Percentiles rank a stretch among this genome's conserved stretches.
These are phyloP conservation scores for Rhizopogon vulgaris DNA, from an alignment of 768 basidiomycete genomes.

Conservation along the genomic window DNA sequence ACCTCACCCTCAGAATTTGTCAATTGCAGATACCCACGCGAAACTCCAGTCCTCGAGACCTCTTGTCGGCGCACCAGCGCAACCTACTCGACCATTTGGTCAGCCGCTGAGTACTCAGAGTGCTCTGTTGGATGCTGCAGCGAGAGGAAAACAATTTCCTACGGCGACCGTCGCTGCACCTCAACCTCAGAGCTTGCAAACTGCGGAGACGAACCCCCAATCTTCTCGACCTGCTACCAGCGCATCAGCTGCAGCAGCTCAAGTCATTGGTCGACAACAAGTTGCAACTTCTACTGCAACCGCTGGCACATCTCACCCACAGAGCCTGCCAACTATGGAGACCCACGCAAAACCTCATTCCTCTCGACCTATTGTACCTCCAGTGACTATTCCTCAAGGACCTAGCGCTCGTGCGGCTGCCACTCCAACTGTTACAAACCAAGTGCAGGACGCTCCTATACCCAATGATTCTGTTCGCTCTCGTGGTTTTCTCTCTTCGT, in stretches of 20 bases:
- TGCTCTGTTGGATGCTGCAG: neutral
- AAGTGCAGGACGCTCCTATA: constrained; percentile 14
- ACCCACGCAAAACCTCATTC: constrained; percentile 12
- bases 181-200: neutral
- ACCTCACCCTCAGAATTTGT: neutral
- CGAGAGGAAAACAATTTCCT: neutral
- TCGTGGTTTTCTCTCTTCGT: constrained; percentile 15
- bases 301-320: neutral
- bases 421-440: constrained; percentile 9
- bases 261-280: neutral
- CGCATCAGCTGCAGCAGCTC: neutral
- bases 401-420: constrained; percentile 8
- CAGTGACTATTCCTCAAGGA: constrained; percentile 12
- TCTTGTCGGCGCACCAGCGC: constrained; percentile 2
- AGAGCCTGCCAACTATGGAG: constrained; percentile 9
- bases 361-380: constrained; percentile 11
- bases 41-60: constrained; percentile 16
- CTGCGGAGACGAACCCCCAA: constrained; percentile 16
- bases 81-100: neutral
- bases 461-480: constrained; percentile 14
- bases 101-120: neutral
- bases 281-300: neutral
- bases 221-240: constrained; percentile 10
- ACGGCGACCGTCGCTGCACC: neutral
- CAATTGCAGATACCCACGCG: constrained; percentile 8